Evolutionary conservation across 2,329 filamentous ascomycete species (phyloP).

Genomic region (Fusarium virguliforme): DNA sequence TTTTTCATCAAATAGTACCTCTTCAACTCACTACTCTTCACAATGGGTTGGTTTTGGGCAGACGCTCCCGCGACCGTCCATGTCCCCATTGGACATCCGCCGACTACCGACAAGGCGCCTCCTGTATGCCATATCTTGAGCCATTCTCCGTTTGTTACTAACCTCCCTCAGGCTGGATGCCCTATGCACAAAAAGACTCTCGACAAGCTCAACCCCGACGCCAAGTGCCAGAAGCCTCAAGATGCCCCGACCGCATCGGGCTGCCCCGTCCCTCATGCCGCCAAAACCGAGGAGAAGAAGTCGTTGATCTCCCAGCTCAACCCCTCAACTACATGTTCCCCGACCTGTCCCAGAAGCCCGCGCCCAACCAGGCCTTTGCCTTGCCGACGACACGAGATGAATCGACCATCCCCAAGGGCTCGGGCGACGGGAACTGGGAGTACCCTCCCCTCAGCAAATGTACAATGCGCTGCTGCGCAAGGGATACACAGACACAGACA

Average conservation of each 20-base stretch:
- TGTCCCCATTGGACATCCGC: constrained; percentile 55
- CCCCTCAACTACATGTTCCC: constrained; percentile 96
- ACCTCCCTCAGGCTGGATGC: constrained; percentile 64
- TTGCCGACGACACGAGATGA: constrained; percentile 87
- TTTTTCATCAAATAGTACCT: constrained; percentile 12
- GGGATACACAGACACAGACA: constrained; percentile 93
- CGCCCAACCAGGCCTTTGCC: constrained; percentile 78
- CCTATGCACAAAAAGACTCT: constrained; percentile 72
- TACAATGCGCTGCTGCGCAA: constrained; percentile 98
- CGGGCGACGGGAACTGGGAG: constrained; percentile 88
- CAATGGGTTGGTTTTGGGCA: constrained; percentile 78
- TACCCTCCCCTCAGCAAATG: constrained; percentile 99
- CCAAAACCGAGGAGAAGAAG: constrained; percentile 55
- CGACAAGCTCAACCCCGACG: constrained; percentile 62
- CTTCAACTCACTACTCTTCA: constrained; percentile 23
- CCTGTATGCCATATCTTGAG: constrained; percentile 51
- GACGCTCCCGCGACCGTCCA: constrained; percentile 61
- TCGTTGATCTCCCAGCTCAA: constrained; percentile 72
- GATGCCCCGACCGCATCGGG: constrained; percentile 47
- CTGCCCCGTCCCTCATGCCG: constrained; percentile 64
- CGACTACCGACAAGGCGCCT: constrained; percentile 52
- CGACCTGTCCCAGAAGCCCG: constrained; percentile 84
- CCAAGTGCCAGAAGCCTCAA: constrained; percentile 47
- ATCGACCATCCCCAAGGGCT: constrained; percentile 92
- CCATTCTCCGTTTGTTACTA: constrained; percentile 31